These are phyloP conservation scores for Yarrowia porcina DNA, from an alignment of 805 yeast genomes.

Conservation along the genomic window DNA sequence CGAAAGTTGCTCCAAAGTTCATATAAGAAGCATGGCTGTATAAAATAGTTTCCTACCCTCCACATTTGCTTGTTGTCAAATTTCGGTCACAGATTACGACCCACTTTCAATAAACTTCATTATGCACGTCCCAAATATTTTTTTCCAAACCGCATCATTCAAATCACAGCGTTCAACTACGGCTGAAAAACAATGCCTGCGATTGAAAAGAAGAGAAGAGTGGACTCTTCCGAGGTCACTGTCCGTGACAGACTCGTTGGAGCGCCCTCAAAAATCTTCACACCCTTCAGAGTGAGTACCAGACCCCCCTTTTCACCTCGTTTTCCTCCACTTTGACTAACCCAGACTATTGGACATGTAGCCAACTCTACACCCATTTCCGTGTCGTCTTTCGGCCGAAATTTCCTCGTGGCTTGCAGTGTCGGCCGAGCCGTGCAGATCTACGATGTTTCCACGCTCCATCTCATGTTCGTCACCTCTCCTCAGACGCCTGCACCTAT, in stretches of 20 bases:
- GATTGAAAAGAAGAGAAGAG: conserved; percentile 23
- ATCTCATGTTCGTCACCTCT: conserved; percentile 79
- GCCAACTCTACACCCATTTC: conserved; percentile 83
- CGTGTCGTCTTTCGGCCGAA: conserved; percentile 80
- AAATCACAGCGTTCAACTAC: background rate
- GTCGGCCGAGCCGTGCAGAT: conserved; percentile 91
- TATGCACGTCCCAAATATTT: conserved; percentile 16
- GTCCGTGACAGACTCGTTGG: conserved; percentile 13
- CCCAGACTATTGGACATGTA: conserved; percentile 69
- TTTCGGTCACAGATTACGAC: background rate
- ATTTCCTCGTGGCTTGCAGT: conserved; percentile 82
- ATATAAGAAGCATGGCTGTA: no score
- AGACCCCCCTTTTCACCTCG: background rate
- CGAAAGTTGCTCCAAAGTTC: no score
- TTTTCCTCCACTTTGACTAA: background rate
- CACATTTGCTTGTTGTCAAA: background rate
- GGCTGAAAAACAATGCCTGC: conserved; percentile 10
- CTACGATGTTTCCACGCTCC: conserved; percentile 81
- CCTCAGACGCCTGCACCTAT: conserved; percentile 69
- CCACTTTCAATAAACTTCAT: background rate
- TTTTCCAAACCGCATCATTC: background rate
- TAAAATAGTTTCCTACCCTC: background rate
- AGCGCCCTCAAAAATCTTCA: conserved; percentile 56
- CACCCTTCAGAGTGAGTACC: conserved; percentile 68
- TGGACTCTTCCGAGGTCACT: conserved; percentile 3